Base-by-base conservation (phyloP, 768 basidiomycete genomes). In the Chalciporus sphaerocephalus region DNA sequence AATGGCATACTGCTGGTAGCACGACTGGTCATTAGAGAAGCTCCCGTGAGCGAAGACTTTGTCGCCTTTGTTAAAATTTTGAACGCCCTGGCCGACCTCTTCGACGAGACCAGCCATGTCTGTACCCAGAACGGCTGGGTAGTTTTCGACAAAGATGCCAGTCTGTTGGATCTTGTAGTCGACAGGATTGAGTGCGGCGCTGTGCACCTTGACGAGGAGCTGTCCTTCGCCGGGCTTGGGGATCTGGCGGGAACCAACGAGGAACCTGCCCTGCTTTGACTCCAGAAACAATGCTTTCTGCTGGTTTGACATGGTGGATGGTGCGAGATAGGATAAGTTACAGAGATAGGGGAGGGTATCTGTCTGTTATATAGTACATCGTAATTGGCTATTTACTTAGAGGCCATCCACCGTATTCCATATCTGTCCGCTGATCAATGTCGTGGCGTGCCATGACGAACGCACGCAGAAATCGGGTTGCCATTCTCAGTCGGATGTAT, bases 111-210 rank as follows among this genome's bases (percentile, higher is more conserved):
- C 74, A 0, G 72, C 66, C 18, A 62, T 56, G 27, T 72, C 71
- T 9, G 43, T 22, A 2, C 71, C 71, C 9, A 71, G 38, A 13
- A 71, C 20, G n/a, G 59, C 57, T 6, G 71, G 74, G 48, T 51
- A 76, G 2, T 53, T 43, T 5, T 69, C 53, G 15, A 69, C 44
- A 35, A 69, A 63, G 0, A 51, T 17, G 11, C 67, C 70, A 40
- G 50, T 49, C 38, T 56, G 45, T 36, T 65, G 67, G 20, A 72
- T 53, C 53, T 65, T 65, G 12, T 71, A 77, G 57, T 71, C 74
- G 30, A 71, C 48, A 8, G 78, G 79, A 53, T 79, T 78, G 9
- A 80, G 65, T 2, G 65, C 72, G 4, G 60, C 55, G 0, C 72
- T 52, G 30, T 67, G 52, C 38, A 74, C 44, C 48, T 71, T 68